Evolutionary conservation across 352 stramenopile genomes (phyloP).

Genomic region (Globisporangium middletonii): DNA sequence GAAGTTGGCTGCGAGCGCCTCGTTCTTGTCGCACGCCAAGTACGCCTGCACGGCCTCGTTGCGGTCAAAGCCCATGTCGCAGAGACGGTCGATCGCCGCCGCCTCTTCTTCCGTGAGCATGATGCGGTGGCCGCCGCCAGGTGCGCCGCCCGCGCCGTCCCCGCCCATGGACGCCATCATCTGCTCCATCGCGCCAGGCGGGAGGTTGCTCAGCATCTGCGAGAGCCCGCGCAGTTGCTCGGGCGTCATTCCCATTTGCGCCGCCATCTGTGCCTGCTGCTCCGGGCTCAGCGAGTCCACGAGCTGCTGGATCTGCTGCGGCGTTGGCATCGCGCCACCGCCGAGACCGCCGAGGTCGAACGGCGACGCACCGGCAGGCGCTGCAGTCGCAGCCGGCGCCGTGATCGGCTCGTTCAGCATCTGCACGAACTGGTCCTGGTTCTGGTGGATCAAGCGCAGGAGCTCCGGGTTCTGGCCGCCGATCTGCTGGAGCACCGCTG

Average conservation of each 20-base stretch:
- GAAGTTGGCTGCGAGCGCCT: slow-evolving; percentile 97
- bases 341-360: slow-evolving; percentile 46
- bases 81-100: slow-evolving; percentile 67
- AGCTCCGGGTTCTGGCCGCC: slow-evolving; percentile 78
- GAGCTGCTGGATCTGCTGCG: slow-evolving; percentile 80
- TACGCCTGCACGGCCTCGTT: slow-evolving; percentile 96
- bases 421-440: slow-evolving; percentile 82
- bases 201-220: slow-evolving; percentile 83
- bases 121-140: slow-evolving; percentile 48
- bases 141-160: slow-evolving; percentile 29
- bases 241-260: slow-evolving; percentile 81
- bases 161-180: slow-evolving; percentile 83
- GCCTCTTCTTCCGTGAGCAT: slow-evolving; percentile 79
- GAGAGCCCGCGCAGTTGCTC: slow-evolving; percentile 82
- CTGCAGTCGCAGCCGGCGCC: slow-evolving; percentile 26
- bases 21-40: slow-evolving; percentile 99
- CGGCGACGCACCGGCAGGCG: slow-evolving; percentile 25
- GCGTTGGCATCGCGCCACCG: slow-evolving; percentile 54
- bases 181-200: slow-evolving; percentile 77
- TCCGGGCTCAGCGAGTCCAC: slow-evolving; percentile 72
- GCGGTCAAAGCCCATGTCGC: slow-evolving; percentile 86
- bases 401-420: slow-evolving; percentile 87
- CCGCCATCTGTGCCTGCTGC: slow-evolving; percentile 74
- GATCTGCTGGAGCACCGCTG: slow-evolving; percentile 82
- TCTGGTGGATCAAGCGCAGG: slow-evolving; percentile 77